Evolutionary conservation across 306 rosid genomes (phyloP), one percentile per base, ranked within the genome.

Genomic region (Urtica urens): DNA sequence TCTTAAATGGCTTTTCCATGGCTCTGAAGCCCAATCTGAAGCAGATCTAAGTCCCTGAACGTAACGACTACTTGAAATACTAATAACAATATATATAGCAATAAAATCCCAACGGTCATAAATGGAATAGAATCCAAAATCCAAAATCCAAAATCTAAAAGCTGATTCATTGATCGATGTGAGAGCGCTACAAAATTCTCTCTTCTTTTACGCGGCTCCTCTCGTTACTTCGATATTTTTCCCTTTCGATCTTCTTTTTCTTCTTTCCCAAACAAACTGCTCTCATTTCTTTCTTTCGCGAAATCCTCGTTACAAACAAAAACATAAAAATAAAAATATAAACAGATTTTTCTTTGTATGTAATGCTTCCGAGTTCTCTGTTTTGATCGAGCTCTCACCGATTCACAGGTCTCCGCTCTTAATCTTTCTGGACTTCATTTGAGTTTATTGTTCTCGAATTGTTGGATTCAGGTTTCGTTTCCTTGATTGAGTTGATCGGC

Each of bases 71-170:
- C 33, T 28, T 28, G 10, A 28, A 28, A 28, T 4, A 28, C n/a
- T n/a, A 28, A 28, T 28, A 28, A 28, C 4, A 28, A 28, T 28
- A 28, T 28, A 28, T 4, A 7, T 13, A 38, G 42, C 14, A 45
- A 28, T 20, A 38, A 27, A 20, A 38, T 27, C 43, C 57, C 56
- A 59, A 66, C 68, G 68, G 55, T 62, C 68, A 23, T 9, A 50
- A 56, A 23, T 46, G 16, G 3, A 23, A 46, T 7, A 17, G 13
- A 30, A 23, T 13, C 23, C 29, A 45, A 5, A 48, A 35, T 14
- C 19, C 44, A 58, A 16, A 25, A 2, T 7, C 25, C 13, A 48
- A 17, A 5, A 24, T 38, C 1, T n/a, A n/a, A n/a, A n/a, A n/a
- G n/a, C n/a, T n/a, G n/a, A n/a, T n/a, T n/a, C n/a, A n/a, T n/a